Evolutionary conservation across 768 basidiomycete species (phyloP).

Genomic region (Termitomyces sp.): DNA sequence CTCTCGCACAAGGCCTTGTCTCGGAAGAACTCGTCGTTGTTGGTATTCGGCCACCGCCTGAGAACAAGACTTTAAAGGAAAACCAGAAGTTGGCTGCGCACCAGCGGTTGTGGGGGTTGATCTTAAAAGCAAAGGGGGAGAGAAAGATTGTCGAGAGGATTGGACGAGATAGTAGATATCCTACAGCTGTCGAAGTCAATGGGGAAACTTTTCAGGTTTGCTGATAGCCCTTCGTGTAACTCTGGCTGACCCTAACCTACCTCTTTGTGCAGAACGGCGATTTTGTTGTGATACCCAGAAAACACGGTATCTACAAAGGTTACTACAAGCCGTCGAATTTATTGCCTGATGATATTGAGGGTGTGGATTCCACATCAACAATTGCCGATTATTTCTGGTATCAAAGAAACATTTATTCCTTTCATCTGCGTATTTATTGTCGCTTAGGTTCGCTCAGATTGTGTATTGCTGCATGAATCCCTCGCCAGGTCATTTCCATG

Average conservation of each 20-base stretch:
- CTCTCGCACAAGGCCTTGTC: slow-evolving; percentile 45
- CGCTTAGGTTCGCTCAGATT: slow-evolving; percentile 63
- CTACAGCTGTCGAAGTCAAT: slow-evolving; percentile 37
- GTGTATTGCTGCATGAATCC: slow-evolving; percentile 37
- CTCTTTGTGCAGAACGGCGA: slow-evolving; percentile 51
- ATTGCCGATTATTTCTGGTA: slow-evolving; percentile 66
- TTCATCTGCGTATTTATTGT: background rate
- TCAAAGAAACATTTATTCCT: background rate
- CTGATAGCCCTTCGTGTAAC: slow-evolving; percentile 9
- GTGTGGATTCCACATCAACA: slow-evolving; percentile 31
- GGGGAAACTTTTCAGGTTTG: slow-evolving; percentile 37
- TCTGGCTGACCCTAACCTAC: background rate
- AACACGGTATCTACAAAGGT: slow-evolving; percentile 16
- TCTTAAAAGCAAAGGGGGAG: slow-evolving; percentile 17
- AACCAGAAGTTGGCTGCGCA: slow-evolving; percentile 18
- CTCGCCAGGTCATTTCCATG: slow-evolving; percentile 41
- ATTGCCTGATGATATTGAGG: slow-evolving; percentile 25
- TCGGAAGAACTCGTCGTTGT: slow-evolving; percentile 50
- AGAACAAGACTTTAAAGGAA: slow-evolving; percentile 22
- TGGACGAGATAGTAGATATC: slow-evolving; percentile 24
- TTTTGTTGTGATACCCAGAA: slow-evolving; percentile 44
- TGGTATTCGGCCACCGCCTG: slow-evolving; percentile 33
- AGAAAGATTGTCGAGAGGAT: slow-evolving; percentile 27
- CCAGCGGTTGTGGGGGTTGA: slow-evolving; percentile 22
- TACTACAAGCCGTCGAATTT: slow-evolving; percentile 20